Evolutionary conservation across 257 asterid genomes (phyloP).

Genomic region (Solanum raphanifolium): DNA sequence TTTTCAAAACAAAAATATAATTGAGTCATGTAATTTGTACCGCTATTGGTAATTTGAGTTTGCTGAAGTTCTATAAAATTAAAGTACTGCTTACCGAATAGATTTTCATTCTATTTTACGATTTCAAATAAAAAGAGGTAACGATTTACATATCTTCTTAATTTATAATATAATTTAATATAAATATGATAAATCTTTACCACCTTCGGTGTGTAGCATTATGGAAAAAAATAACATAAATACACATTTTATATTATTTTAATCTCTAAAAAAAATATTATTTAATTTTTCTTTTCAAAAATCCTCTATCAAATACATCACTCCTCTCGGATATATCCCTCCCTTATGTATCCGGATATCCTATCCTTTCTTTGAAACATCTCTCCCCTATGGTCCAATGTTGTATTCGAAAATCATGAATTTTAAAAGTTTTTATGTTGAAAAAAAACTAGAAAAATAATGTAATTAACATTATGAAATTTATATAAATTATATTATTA

Average conservation of each 20-base stretch:
- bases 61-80: too few species aligned
- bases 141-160: background rate
- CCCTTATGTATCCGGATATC: rapidly evolving
- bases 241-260: background rate
- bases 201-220: background rate
- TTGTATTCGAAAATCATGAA: too few species aligned
- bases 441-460: rapidly evolving
- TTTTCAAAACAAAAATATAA: background rate
- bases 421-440: too few species aligned
- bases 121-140: background rate
- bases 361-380: too few species aligned
- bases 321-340: background rate
- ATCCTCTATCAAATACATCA: background rate
- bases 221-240: too few species aligned
- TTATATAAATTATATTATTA: background rate
- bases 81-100: background rate
- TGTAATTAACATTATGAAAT: too few species aligned
- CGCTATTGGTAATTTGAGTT: too few species aligned
- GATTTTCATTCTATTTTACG: background rate
- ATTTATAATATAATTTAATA: too few species aligned
- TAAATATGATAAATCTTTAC: background rate
- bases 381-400: too few species aligned
- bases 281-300: too few species aligned
- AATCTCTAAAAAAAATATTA: too few species aligned
- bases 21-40: too few species aligned